phyloP scores from a whole-genome alignment of 371 early-diverging fungal genomes.

The Neoconidiobolus thromboides region DNA sequence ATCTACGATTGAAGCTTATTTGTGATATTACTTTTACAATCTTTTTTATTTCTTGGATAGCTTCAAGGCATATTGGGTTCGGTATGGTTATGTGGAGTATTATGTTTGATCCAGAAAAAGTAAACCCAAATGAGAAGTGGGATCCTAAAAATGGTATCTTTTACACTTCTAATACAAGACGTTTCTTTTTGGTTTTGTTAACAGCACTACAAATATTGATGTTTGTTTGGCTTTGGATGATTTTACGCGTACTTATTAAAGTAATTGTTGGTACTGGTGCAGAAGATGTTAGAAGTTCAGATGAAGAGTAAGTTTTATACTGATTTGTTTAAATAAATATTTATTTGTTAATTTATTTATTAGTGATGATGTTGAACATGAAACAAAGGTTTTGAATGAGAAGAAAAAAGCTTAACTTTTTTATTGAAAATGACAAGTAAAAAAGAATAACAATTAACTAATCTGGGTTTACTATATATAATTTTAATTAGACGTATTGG shows the following conservation, averaged over 20 bases:
- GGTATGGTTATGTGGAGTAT: conserved; percentile 30
- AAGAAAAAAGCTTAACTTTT: too few species aligned
- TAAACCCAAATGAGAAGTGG: conserved; percentile 28
- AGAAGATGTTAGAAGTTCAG: neutral
- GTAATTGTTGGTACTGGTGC: neutral
- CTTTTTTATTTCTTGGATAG: conserved; percentile 59
- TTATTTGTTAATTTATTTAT: neutral
- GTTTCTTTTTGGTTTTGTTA: conserved; percentile 33
- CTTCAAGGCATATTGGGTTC: conserved; percentile 49
- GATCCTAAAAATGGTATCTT: conserved; percentile 39
- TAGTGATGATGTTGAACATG: neutral
- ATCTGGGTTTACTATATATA: too few species aligned
- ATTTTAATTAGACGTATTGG: too few species aligned
- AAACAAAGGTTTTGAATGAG: neutral
- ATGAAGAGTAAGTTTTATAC: neutral
- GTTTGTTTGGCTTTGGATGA: conserved; percentile 59
- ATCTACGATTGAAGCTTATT: conserved; percentile 27
- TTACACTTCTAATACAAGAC: conserved; percentile 26
- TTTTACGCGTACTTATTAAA: conserved; percentile 23
- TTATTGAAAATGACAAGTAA: too few species aligned
- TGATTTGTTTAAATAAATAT: neutral
- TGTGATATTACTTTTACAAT: conserved; percentile 54
- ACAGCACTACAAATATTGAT: conserved; percentile 36
- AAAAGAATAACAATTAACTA: too few species aligned
- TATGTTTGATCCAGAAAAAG: conserved; percentile 23